Base-by-base conservation (phyloP, 768 basidiomycete genomes). In the Flagelloscypha sp. region DNA sequence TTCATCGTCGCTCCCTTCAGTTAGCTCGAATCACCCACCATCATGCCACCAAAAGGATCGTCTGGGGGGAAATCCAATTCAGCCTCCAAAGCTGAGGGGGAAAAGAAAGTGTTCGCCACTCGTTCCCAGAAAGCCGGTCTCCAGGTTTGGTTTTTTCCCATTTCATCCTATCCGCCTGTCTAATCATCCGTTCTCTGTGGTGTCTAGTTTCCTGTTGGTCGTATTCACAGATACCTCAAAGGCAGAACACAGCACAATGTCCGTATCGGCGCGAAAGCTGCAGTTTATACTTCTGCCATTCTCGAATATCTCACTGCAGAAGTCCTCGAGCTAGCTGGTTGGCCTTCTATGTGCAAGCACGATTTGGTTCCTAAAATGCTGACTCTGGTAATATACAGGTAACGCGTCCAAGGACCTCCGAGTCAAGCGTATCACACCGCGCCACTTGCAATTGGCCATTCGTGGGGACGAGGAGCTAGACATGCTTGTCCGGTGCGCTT, bases 391-490 rank as follows among this genome's bases (percentile, higher is more conserved):
- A 17, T 10, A 5, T 27, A 11, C 41, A 93, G 92, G 93, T 16
- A 97, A 97, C 57, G 93, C 93, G 19, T 94, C 92, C 2, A 94
- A 95, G 54, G 93, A 98, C 65, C 73, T 95, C n/a, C 77, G 84
- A 33, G 90, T 94, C 30, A 97, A 95, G 59, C 88, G 93, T 58
- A 93, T 98, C 55, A 94, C 89, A 1, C 93, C 93, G 12, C 82
- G 93, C 48, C 93, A 98, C 62, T 59, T 97, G 45, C 93, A 95
- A 57, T 76, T 95, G 19, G 93, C 93, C 18, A 97, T 98, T 45
- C 84, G 92, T 42, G 93, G 93, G 22, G 93, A 98, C 57, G 92
- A 95, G 58, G 93, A 97, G 53, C 79, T 97, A n/a, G 93, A 97
- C 55, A 83, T 78, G 12, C 78, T 98, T 40, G 90, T 98, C 19